A percentile compares a stretch with the other conserved stretches of the same genome.
These are phyloP conservation scores for Citrullus colocynthis DNA, from an alignment of 306 rosid species.

Conservation along the genomic window DNA sequence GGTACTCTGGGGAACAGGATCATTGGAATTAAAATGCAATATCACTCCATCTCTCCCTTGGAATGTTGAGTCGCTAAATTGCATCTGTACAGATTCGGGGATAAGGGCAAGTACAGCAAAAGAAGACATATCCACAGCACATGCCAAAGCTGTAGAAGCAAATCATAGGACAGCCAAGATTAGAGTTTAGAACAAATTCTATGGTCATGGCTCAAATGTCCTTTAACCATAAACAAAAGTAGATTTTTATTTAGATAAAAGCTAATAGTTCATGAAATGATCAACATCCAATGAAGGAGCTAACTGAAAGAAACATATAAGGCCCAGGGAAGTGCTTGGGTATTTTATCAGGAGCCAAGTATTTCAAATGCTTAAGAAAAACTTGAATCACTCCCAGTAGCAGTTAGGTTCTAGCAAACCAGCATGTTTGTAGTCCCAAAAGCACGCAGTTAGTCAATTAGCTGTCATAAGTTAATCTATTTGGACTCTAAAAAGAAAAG, in stretches of 20 bases:
- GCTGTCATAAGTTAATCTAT: not conserved
- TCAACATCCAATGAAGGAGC: not conserved
- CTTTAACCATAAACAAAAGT: not conserved
- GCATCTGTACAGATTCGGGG: constrained; percentile 30
- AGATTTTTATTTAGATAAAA: not conserved
- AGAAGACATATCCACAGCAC: constrained; percentile 36
- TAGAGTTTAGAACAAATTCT: not conserved
- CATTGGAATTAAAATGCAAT: constrained; percentile 45
- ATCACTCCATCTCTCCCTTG: constrained; percentile 55
- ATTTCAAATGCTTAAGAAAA: not conserved
- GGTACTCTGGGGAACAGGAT: constrained; percentile 64
- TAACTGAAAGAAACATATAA: not conserved
- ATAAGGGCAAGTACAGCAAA: constrained; percentile 74
- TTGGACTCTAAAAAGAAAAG: not conserved
- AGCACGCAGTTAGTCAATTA: not conserved
- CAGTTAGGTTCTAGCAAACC: not conserved
- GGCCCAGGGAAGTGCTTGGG: not conserved
- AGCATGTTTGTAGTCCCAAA: not conserved
- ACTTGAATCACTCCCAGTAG: not conserved
- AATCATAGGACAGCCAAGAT: not conserved
- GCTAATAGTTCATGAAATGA: not conserved
- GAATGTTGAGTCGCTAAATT: constrained; percentile 20
- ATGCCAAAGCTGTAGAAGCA: constrained; percentile 65
- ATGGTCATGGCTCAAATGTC: not conserved
- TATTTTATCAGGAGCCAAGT: not conserved